Evolutionary conservation across 805 yeast species (phyloP), one percentile per base, ranked within the genome.

Genomic region (Starmera dryadoides): DNA sequence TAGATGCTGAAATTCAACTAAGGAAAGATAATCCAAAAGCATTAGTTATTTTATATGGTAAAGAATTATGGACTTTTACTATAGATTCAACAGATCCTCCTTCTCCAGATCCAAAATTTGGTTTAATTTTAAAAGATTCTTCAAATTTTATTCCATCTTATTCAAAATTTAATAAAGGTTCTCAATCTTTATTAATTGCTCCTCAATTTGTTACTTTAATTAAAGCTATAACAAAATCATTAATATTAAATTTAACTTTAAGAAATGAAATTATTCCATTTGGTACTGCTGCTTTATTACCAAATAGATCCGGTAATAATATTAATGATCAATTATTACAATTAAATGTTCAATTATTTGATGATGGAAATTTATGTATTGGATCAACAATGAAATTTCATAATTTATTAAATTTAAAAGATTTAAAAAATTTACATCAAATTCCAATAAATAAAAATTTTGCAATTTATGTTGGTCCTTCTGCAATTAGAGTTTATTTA

Each of bases 381-480:
- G 34, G 34, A 14, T 19, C 12, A 12, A 19, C 39, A 4, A 38
- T 47, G 8, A 35, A 42, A 7, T 50, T 53, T 14, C 48, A 48
- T 40, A 52, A 47, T 29, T 37, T 55, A 1, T 41, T 59, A 2
- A 40, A 34, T 12, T 44, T 45, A 2, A 12, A 42, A 11, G 41
- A 41, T 26, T 43, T 46, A n/a, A 49, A 47, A 1, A 25, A 28
- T 33, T 48, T 40, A 22, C 52, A 41, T 40, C 50, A 42, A 22
- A 36, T 41, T 18, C 53, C 43, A 38, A 32, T 53, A 36, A 55
- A 63, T 39, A 46, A 47, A 17, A 53, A 53, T 7, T 60, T 60
- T 49, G 75, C 72, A 1, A 44, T 75, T 2, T 75, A 75, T 44
- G 43, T 77, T 23, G 73, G 73, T 15, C 82, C 82, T 1, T 71